phyloP scores from a whole-genome alignment of 202 grass and related monocot species.

The Saccharum hybrid region DNA sequence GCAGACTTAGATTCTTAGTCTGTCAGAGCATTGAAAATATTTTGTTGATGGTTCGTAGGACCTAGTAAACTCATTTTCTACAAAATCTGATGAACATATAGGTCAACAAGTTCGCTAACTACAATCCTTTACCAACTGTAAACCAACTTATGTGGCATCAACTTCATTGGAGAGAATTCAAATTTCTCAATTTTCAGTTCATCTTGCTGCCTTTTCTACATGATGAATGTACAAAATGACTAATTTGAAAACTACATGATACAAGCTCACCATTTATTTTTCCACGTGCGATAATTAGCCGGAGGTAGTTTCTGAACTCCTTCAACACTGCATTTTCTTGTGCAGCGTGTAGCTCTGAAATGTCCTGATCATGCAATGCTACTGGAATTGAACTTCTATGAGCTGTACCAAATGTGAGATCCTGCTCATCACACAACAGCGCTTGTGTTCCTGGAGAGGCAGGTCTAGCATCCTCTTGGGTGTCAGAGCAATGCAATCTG shows the following conservation, averaged over 20 bases:
- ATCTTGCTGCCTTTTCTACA: background rate
- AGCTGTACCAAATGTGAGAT: constrained; percentile 51
- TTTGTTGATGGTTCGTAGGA: constrained; percentile 10
- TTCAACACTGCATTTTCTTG: constrained; percentile 67
- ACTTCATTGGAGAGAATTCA: background rate
- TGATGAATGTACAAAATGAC: background rate
- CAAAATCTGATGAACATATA: background rate
- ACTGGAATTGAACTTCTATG: constrained; percentile 46
- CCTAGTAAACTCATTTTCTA: constrained; percentile 6
- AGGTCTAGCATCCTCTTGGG: constrained; percentile 52
- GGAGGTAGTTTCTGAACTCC: constrained; percentile 59
- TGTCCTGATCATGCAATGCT: constrained; percentile 52
- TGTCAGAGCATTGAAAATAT: background rate
- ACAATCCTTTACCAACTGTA: background rate
- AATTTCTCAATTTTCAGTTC: constrained; percentile 9
- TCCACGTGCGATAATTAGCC: constrained; percentile 56
- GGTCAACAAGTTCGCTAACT: background rate
- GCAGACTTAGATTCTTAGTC: background rate
- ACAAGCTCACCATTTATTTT: constrained; percentile 63
- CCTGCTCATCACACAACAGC: constrained; percentile 70
- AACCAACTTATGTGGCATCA: background rate
- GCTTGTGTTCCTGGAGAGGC: constrained; percentile 74
- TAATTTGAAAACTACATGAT: constrained; percentile 35
- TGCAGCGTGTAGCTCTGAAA: constrained; percentile 47
- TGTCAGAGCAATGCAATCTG: constrained; percentile 39